A percentile compares a stretch with the other conserved stretches of the same genome.
phyloP scores from a whole-genome alignment of 805 yeast genomes.

The Cyberlindnera veronae region DNA sequence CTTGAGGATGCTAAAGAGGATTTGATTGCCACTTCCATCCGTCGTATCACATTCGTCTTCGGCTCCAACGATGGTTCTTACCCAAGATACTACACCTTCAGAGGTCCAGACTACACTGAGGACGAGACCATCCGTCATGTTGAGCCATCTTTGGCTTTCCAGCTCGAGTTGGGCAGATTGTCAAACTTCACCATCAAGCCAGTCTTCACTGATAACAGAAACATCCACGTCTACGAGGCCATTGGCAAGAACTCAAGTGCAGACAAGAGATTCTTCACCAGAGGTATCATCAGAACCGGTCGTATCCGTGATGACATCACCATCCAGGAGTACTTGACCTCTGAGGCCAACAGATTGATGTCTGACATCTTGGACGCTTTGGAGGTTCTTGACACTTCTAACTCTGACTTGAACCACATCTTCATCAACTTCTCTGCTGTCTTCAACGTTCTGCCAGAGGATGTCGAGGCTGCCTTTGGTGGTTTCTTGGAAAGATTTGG shows the following conservation, averaged over 20 bases:
- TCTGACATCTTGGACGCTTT: constrained; percentile 92
- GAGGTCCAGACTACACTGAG: constrained; percentile 80
- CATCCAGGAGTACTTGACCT: constrained; percentile 88
- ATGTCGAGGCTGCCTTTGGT: constrained; percentile 96
- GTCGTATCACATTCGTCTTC: constrained; percentile 90
- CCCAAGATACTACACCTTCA: constrained; percentile 94
- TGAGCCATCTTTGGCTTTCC: constrained; percentile 98
- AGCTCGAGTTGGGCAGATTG: constrained; percentile 89
- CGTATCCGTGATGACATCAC: constrained; percentile 89
- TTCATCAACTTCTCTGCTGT: constrained; percentile 96
- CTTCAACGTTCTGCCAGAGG: constrained; percentile 90
- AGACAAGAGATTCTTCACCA: constrained; percentile 93
- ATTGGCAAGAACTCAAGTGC: constrained; percentile 89
- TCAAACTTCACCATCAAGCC: constrained; percentile 95
- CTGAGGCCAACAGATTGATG: constrained; percentile 96
- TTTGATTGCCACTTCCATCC: constrained; percentile 65
- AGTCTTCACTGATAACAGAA: constrained; percentile 92
- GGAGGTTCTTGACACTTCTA: constrained; percentile 90
- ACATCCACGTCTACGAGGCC: constrained; percentile 96
- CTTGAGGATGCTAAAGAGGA: constrained; percentile 69
- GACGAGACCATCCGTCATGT: constrained; percentile 95
- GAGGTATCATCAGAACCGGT: constrained; percentile 97
- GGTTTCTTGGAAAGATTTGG: constrained; percentile 98
- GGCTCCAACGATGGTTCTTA: constrained; percentile 82
- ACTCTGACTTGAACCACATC: constrained; percentile 94